Base-by-base conservation (phyloP, 2,329 filamentous ascomycete genomes). In the Lizonia empirigonia region DNA sequence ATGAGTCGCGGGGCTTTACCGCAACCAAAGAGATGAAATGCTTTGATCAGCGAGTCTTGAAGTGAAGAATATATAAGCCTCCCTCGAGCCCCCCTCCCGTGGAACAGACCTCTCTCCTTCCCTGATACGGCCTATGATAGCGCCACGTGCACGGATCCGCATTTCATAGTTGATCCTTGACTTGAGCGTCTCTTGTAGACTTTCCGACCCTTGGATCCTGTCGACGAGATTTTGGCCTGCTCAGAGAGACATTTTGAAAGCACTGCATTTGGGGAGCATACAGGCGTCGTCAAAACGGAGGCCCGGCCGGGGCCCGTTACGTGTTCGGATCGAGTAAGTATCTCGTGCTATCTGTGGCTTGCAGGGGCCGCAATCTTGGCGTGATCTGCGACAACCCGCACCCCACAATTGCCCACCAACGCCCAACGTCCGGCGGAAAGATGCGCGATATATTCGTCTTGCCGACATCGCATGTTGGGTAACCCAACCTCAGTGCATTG, bases 401-500 rank as follows among this genome's bases (percentile, higher is more conserved):
- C 55, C 58, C 55, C 63, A 60, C 53, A 49, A 58, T 19, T 39
- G 60, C 56, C 63, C 61, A 64, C 60, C 54, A 50, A 59, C 22
- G 48, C 62, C 58, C 63, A 64, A 64, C 58, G 60, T 51, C 49
- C 26, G 32, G 45, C 46, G 51, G 45, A 48, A 53, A 53, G 44
- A 53, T 59, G 57, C 53, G 56, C 63, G 54, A 61, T 58, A 60
- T 50, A 53, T 34, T 49, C 44, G 44, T 53, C 37, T 58, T 55
- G 60, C 67, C 68, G 69, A 70, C 60, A 64, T 69, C 58, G 67
- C 64, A 60, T 60, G 58, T 61, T 59, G 64, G 62, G 56, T 62
- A 63, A 67, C 60, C 27, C 49, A 44, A 52, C 49, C 49, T 52
- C 49, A 47, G 22, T 8, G 33, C 22, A 27, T 29, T 37, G 38